Base-by-base conservation (phyloP, 1,284 basidiomycete genomes). In the Porogramme epimiltina region DNA sequence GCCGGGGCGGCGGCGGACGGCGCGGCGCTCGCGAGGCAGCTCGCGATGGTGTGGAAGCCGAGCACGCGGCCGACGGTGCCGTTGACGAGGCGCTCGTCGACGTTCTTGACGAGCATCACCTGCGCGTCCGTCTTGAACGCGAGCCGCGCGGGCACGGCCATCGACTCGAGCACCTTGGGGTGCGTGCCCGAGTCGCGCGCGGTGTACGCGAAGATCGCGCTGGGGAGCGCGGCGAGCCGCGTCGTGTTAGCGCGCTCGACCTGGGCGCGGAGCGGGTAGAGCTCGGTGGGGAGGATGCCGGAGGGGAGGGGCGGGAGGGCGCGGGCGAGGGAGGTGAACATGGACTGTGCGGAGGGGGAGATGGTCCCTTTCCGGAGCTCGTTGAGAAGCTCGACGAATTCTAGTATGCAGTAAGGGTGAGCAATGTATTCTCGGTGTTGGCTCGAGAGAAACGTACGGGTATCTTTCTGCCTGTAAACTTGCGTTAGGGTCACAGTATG, bases 381-480 rank as follows among this genome's bases (percentile, higher is more conserved):
- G 64, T 96, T 96, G 40, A 98, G 73, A 79, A 97, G 93, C 62
- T 92, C 81, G 47, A 97, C 83, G 60, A 97, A 96, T 47, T 77
- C 93, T 91, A 16, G 28, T 31, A 31, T 31, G 28, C 28, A n/a
- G n/a, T 31, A 13, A n/a, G 2, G 8, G 16, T 36, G 33, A 25
- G 23, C 11, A n/a, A n/a, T 25, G 18, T 33, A 10, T 19, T 24
- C 34, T 16, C 8, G 2, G 24, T 13, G 15, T 13, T 8, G 15
- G 2, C 2, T 22, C 25, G 9, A 18, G 31, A 41, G 28, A 33
- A 26, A 60, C 66, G 10, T 39, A 68, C 66, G 60, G 24, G 52
- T 62, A 51, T 89, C 87, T 42, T 77, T 82, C 65, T 89, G 87
- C 36, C 87, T 75, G 69, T 97, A 98, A 15, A 98, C 95, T 63